Base-by-base conservation (phyloP, 2,329 filamentous ascomycete species). In the Orbilia oligospora region DNA sequence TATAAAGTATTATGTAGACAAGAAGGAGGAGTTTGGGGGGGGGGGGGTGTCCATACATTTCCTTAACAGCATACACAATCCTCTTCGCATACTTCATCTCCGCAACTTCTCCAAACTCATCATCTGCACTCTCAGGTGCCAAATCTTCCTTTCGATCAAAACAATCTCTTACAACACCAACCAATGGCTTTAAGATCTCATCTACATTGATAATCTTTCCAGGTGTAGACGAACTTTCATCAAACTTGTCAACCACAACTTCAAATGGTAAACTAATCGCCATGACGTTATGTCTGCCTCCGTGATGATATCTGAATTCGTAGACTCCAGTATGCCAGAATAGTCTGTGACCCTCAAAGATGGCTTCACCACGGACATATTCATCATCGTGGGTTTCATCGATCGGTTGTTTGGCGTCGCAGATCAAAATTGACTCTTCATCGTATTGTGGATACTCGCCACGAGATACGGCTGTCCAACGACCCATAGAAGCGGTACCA, bases 321-420 rank as follows among this genome's bases (percentile, higher is more conserved):
- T 97, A 99, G 2, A 97, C 92, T 69, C 96, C 96, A 79, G 95
- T 92, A 0, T 92, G 97, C 96, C 96, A 99, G 91, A 93, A 99
- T 1, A 97, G 88, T 85, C 97, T 97, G 86, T 98, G 94, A 58
- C 96, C 94, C 9, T 91, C 87, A 83, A 99, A 98, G 12, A 93
- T 85, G 83, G 98, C 91, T 83, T 97, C 93, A 51, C 96, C 96
- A 12, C 89, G 88, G 3, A 93, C 88, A 80, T 92, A 88, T 18
- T 85, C 85, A 2, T 88, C 86, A 80, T 85, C 80, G 30, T 85
- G 84, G 48, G 84, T 81, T 0, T 83, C 82, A 16, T 85, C 86
- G 0, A 86, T 83, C 4, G 51, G 51, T 0, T 90, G 84, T 0
- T 88, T 86, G 41, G 90, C 86, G 82, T 97, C 91, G 9, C 89